Conservation (phyloP, 169 alveolate genomes). For the Theileria equi region DNA sequence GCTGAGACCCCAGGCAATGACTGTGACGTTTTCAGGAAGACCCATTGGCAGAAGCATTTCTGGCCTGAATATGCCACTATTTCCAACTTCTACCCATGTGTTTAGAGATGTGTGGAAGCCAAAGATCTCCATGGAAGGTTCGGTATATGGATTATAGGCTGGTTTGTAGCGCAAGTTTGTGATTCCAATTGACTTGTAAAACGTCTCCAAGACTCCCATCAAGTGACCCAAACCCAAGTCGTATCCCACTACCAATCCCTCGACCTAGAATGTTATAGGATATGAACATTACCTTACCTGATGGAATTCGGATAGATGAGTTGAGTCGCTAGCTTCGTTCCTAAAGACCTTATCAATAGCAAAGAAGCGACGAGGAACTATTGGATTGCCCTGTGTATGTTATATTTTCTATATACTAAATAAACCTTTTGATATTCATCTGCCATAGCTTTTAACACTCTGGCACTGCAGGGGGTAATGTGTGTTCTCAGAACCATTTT, state of each 20-base stretch:
- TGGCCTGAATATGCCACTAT: constrained; percentile 99
- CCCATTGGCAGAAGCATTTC: constrained; percentile 99
- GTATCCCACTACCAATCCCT: constrained; percentile 92
- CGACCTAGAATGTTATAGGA: constrained; percentile 51
- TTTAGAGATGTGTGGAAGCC: constrained; percentile 95
- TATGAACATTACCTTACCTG: constrained; percentile 72
- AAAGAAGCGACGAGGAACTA: constrained; percentile 91
- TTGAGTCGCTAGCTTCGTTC: constrained; percentile 98
- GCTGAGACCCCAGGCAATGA: constrained; percentile 99
- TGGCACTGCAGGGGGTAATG: constrained; percentile 98
- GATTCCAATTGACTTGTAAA: constrained; percentile 93
- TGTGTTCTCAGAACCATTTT: constrained; percentile 93
- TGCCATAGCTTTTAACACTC: constrained; percentile 90
- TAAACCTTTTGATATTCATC: constrained; percentile 80
- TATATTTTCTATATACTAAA: not conserved
- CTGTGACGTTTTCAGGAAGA: constrained; percentile 94
- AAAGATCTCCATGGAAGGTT: constrained; percentile 99
- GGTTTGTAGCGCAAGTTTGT: constrained; percentile 93
- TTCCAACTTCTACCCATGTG: constrained; percentile 98
- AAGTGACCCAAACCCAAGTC: constrained; percentile 89
- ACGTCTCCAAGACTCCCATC: constrained; percentile 87
- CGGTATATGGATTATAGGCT: constrained; percentile 99
- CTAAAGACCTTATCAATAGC: constrained; percentile 99
- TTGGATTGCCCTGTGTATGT: constrained; percentile 10
- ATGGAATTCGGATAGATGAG: constrained; percentile 99